phyloP scores from a whole-genome alignment of 2,329 filamentous ascomycete genomes.

The Fusarium xylarioides region DNA sequence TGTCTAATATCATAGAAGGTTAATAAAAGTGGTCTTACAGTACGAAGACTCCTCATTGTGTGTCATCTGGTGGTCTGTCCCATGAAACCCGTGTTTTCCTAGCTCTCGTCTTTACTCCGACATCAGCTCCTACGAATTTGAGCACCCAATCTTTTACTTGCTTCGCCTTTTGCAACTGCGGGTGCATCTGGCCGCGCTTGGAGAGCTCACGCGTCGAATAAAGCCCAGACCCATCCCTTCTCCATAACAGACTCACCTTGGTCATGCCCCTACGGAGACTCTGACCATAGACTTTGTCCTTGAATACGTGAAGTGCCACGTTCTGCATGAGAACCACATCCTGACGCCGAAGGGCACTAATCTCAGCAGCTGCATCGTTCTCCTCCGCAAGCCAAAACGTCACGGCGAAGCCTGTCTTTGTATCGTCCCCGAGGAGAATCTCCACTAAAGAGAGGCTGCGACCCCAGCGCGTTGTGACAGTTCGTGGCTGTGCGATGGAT shows the following conservation, averaged over 20 bases:
- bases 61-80: constrained; percentile 54
- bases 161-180: constrained; percentile 69
- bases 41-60: constrained; percentile 43
- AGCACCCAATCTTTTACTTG: constrained; percentile 80
- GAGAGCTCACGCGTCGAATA: constrained; percentile 64
- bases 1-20: constrained; percentile 16
- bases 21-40: background rate
- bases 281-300: constrained; percentile 82
- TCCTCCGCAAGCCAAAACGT: constrained; percentile 79
- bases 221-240: constrained; percentile 61
- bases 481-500: constrained; percentile 72
- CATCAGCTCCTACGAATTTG: constrained; percentile 67
- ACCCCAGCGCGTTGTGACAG: constrained; percentile 73
- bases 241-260: constrained; percentile 71
- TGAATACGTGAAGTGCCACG: constrained; percentile 80
- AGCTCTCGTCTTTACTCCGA: constrained; percentile 19
- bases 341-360: constrained; percentile 66
- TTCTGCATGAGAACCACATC: constrained; percentile 85
- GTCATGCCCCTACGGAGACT: constrained; percentile 78
- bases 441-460: constrained; percentile 74
- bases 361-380: constrained; percentile 44
- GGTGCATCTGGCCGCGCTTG: constrained; percentile 46
- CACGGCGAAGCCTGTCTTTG: constrained; percentile 79
- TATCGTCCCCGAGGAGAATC: constrained; percentile 85
- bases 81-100: constrained; percentile 43